Evolutionary conservation across 177 flowering plant species (phyloP).

Genomic region (Vitis hybrid): DNA sequence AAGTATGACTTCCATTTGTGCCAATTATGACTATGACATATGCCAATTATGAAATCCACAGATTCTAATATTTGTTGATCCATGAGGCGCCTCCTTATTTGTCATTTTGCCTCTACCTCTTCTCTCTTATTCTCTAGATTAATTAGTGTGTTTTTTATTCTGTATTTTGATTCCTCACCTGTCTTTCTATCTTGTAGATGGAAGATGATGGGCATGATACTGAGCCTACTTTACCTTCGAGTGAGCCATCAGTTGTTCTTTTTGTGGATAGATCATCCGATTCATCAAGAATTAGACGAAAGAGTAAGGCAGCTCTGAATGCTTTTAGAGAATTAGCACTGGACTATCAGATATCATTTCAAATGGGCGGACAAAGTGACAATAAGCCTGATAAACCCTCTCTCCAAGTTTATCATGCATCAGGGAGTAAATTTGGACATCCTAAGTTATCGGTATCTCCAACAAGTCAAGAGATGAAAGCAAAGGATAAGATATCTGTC

Average conservation of each 20-base stretch:
- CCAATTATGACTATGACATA: no score
- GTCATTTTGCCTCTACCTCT: no score
- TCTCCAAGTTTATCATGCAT: constrained; percentile 23
- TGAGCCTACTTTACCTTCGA: constrained; percentile 54
- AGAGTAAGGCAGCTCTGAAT: constrained; percentile 62
- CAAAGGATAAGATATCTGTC: constrained; percentile 57
- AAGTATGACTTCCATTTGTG: no score
- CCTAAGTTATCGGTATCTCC: constrained; percentile 28
- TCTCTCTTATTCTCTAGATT: no score
- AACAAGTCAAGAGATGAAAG: constrained; percentile 22
- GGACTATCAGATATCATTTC: constrained; percentile 27
- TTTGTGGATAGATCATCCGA: constrained; percentile 88
- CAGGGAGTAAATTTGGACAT: constrained; percentile 22
- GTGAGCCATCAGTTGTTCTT: constrained; percentile 69
- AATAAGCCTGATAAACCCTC: constrained; percentile 17
- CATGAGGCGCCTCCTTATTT: no score
- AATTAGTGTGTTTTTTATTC: background rate
- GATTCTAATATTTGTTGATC: no score
- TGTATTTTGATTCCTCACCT: constrained; percentile 9
- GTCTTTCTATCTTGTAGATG: constrained; percentile 46
- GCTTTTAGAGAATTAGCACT: constrained; percentile 55
- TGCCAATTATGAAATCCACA: no score
- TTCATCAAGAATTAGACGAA: constrained; percentile 40
- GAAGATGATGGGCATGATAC: constrained; percentile 46
- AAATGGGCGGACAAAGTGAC: constrained; percentile 17